Evolutionary conservation across 129 eudicot genomes (phyloP), one percentile per base, ranked within the genome.

Genomic region (Glebionis coronaria): DNA sequence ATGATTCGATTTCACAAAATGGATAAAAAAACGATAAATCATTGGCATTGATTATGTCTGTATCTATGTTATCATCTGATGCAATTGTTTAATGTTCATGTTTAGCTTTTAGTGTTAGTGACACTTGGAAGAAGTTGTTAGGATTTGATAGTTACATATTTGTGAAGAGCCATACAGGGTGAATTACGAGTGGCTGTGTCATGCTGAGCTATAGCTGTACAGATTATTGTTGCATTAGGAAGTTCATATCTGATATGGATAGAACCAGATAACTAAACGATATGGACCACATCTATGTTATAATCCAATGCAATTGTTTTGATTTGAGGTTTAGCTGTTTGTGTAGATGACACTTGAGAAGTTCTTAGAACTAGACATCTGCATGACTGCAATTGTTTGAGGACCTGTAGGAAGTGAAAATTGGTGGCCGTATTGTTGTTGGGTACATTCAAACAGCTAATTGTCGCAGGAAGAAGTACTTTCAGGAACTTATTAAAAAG

Each of bases 21-120:
- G 8, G 65, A 42, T 54, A 18, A 12, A 4, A 23, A 50, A 35
- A 15, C 10, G 19, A 61, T 9, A 62, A 13, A 61, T 31, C 61
- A 23, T 23, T 23, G n/a, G 4, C 23, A 28, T 13, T 61, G 56
- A 4, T 62, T 54, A 9, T 49, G 61, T n/a, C 29, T 72, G 47
- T 9, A 16, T 73, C 46, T 53, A 1, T 25, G 57, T 15, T 63
- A 25, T 53, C 13, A 16, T 44, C 31, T 28, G 9, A 23, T 51
- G 19, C 8, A 3, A 12, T 47, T 59, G 69, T 50, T 57, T 61
- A 14, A 21, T 45, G 5, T 31, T 5, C 56, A 61, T 14, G 9
- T 51, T 23, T 12, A 72, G 16, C 20, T 52, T 63, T 27, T 53
- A 38, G 62, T 44, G 20, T 46, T 45, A 58, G 20, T 23, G 69